These are phyloP conservation scores for Neopestalotiopsis rosae DNA, from an alignment of 2,329 filamentous ascomycete genomes.

Conservation along the genomic window DNA sequence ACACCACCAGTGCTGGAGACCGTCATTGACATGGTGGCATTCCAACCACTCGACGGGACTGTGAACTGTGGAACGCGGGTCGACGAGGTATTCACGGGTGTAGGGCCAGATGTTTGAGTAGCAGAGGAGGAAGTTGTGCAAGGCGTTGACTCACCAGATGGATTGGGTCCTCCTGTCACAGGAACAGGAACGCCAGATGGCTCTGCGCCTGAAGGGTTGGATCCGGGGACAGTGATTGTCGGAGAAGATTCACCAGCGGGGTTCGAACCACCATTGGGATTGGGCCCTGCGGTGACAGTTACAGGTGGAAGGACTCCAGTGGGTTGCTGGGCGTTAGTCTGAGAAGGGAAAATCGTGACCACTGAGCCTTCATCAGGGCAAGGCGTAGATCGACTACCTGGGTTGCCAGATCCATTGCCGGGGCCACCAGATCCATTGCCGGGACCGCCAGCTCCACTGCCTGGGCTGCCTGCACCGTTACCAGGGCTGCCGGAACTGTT, in stretches of 20 bases:
- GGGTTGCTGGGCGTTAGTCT: conserved; percentile 8
- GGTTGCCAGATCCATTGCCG: conserved; percentile 18
- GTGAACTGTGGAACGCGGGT: conserved; percentile 31
- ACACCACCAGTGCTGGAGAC: conserved; percentile 19
- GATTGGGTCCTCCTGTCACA: background rate
- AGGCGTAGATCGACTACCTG: conserved; percentile 16
- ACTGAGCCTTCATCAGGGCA: conserved; percentile 14
- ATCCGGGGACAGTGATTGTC: background rate
- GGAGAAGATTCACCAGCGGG: background rate
- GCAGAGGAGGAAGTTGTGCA: conserved; percentile 26
- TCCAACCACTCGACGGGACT: conserved; percentile 37
- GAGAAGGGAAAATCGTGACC: conserved; percentile 10
- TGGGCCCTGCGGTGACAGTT: background rate
- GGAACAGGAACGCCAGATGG: conserved; percentile 5
- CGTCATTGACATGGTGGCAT: conserved; percentile 30
- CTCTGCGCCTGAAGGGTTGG: conserved; percentile 3
- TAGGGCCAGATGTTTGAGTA: conserved; percentile 22
- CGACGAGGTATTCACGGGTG: conserved; percentile 23
- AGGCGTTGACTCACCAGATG: conserved; percentile 22
- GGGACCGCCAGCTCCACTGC: conserved; percentile 17
- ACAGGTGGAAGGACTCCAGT: background rate
- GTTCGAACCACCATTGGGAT: conserved; percentile 7
- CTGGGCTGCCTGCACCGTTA: conserved; percentile 22
- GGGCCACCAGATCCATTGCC: conserved; percentile 23
- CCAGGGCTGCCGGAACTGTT: conserved; percentile 3